Conservation (phyloP, 257 asterid genomes). For the Anisodus tanguticus region DNA sequence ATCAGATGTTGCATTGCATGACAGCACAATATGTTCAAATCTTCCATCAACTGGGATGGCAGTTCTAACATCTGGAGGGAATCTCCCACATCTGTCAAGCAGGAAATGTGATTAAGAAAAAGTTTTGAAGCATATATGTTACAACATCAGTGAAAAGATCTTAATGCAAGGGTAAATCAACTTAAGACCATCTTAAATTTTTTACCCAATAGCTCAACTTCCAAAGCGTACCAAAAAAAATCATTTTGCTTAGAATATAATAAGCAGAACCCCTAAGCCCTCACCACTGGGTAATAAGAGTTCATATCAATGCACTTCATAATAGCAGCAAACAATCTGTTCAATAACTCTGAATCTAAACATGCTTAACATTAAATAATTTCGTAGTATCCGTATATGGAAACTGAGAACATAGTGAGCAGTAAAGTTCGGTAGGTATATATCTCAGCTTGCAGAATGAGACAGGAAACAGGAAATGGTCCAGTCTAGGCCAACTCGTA, state of each 20-base stretch:
- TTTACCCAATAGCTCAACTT: neutral
- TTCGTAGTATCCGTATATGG: no score
- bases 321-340: constrained; percentile 5
- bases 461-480: neutral
- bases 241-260: neutral
- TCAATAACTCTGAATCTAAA: neutral
- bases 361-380: neutral
- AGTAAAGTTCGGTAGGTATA: neutral
- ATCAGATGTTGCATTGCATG: constrained; percentile 92
- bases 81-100: constrained; percentile 82
- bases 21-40: constrained; percentile 90
- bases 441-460: neutral
- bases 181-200: neutral
- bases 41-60: constrained; percentile 98
- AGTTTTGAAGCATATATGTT: neutral
- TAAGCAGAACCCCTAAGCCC: neutral
- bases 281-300: neutral
- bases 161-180: neutral
- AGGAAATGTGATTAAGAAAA: neutral
- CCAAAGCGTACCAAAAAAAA: neutral
- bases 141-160: neutral
- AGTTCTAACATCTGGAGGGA: constrained; percentile 92
- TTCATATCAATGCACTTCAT: neutral
- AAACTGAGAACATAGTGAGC: neutral
- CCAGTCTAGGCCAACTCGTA: neutral